phyloP scores from a whole-genome alignment of 2,329 filamentous ascomycete species.

The Podosphaera xanthii region DNA sequence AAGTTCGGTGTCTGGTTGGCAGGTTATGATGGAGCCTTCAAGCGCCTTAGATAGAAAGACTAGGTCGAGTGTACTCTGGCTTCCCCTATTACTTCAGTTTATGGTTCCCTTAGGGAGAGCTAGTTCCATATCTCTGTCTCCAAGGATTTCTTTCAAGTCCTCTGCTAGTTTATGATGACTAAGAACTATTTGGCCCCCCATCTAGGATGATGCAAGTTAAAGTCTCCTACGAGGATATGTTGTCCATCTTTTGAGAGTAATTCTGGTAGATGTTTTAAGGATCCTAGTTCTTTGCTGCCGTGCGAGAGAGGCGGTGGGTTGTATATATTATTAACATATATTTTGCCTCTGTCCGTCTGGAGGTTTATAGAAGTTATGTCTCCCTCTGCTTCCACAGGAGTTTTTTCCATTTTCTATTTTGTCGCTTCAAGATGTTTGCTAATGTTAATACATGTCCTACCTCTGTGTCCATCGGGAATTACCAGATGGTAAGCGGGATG shows the following conservation, averaged over 20 bases:
- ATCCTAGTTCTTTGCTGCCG: neutral
- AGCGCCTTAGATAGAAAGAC: neutral
- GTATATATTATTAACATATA: neutral
- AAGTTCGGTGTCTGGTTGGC: too few species aligned
- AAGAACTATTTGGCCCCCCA: too few species aligned
- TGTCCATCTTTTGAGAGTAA: neutral
- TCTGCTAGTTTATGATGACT: too few species aligned
- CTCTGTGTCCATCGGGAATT: neutral
- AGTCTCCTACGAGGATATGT: neutral
- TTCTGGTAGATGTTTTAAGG: neutral
- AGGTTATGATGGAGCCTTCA: neutral
- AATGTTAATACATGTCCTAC: neutral
- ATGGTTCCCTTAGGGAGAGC: neutral
- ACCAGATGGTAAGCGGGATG: neutral
- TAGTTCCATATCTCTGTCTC: too few species aligned
- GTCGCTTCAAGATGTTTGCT: neutral
- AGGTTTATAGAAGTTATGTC: neutral
- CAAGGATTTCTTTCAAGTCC: neutral
- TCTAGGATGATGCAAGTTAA: too few species aligned
- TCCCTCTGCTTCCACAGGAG: neutral
- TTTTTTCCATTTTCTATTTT: neutral
- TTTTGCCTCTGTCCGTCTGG: neutral
- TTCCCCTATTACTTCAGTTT: neutral
- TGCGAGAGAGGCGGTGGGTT: constrained; percentile 1
- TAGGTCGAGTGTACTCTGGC: neutral